These are phyloP conservation scores for Davidsoniella neocaledoniae DNA, from an alignment of 2,329 filamentous ascomycete genomes.

Conservation along the genomic window DNA sequence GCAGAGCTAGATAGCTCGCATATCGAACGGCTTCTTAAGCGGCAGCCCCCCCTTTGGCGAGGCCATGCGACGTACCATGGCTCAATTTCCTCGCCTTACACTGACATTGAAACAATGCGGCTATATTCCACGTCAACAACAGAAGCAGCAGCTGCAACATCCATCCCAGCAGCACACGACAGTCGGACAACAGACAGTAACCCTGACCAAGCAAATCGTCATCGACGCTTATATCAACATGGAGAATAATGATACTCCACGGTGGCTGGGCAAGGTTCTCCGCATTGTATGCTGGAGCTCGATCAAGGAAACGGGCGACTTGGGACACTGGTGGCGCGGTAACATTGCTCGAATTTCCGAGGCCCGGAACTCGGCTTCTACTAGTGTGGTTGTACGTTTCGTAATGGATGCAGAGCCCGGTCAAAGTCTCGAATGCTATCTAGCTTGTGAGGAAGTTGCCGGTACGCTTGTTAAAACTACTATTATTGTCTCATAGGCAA, in stretches of 20 bases:
- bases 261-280: constrained; percentile 47
- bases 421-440: constrained; percentile 45
- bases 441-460: constrained; percentile 76
- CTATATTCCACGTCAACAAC: too few species aligned
- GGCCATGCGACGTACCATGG: constrained; percentile 46
- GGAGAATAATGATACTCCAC: constrained; percentile 43
- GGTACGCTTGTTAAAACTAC: constrained; percentile 29
- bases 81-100: constrained; percentile 48
- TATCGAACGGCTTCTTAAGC: constrained; percentile 61
- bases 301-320: constrained; percentile 27
- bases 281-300: constrained; percentile 36
- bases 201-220: constrained; percentile 14
- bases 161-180: constrained; percentile 5
- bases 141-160: too few species aligned
- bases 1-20: constrained; percentile 47
- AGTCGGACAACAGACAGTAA: constrained; percentile 20
- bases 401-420: constrained; percentile 32
- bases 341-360: constrained; percentile 31
- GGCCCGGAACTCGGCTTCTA: too few species aligned
- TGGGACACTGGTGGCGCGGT: constrained; percentile 51
- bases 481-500: neutral
- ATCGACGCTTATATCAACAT: constrained; percentile 55
- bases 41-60: constrained; percentile 72
- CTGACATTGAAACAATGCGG: constrained; percentile 17
- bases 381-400: constrained; percentile 12